Evolutionary conservation across 305 asterid species (phyloP).

Genomic region (Fraxinus velutina): DNA sequence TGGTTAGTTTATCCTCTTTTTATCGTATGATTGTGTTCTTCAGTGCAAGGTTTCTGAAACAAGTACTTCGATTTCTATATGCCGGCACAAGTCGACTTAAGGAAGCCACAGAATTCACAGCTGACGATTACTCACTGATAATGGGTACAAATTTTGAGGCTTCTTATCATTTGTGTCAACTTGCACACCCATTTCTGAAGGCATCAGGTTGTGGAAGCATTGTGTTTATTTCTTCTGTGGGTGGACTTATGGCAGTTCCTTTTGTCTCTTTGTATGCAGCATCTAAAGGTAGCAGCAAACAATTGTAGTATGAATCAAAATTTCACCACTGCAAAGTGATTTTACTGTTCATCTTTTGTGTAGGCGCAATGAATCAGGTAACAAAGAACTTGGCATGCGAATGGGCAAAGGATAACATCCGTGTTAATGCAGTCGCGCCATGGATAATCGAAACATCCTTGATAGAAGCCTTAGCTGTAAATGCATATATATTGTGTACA

Average conservation of each 20-base stretch:
- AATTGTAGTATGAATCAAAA: background rate
- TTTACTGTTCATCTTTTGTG: background rate
- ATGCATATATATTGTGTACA: background rate
- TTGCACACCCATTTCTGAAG: constrained; percentile 38
- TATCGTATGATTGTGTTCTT: background rate
- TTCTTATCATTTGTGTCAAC: constrained; percentile 37
- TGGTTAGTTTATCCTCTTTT: constrained; percentile 26
- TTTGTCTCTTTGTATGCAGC: constrained; percentile 22
- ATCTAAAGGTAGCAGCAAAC: constrained; percentile 18
- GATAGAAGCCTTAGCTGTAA: background rate
- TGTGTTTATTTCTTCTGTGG: constrained; percentile 41
- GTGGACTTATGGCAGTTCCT: constrained; percentile 29
- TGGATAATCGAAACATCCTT: constrained; percentile 18
- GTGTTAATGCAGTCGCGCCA: constrained; percentile 22
- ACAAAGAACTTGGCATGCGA: constrained; percentile 26
- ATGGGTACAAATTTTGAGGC: constrained; percentile 40
- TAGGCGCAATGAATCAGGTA: constrained; percentile 23
- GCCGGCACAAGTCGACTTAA: constrained; percentile 29
- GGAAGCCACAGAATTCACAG: constrained; percentile 24
- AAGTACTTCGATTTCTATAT: constrained; percentile 1
- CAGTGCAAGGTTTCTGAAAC: background rate
- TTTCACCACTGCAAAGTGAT: background rate
- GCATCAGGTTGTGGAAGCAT: constrained; percentile 39
- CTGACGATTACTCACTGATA: constrained; percentile 29
- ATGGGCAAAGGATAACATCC: constrained; percentile 27